Conservation (phyloP, 306 rosid genomes). For the Vigna radiata region DNA sequence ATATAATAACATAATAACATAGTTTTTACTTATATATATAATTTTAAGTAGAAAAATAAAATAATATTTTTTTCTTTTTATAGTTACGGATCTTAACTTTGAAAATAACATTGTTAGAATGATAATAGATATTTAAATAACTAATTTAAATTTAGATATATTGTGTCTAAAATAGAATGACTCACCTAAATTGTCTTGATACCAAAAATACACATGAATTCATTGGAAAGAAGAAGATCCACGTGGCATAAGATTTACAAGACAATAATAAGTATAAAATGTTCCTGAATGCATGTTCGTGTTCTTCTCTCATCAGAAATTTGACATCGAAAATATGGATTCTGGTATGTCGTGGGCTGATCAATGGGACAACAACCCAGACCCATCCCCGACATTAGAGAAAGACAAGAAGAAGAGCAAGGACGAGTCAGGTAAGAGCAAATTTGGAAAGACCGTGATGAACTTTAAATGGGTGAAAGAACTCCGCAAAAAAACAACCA, state of each 20-base stretch:
- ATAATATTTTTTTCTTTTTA: too few species aligned
- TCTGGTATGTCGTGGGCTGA: conserved; percentile 74
- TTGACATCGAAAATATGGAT: conserved; percentile 49
- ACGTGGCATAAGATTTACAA: conserved; percentile 8
- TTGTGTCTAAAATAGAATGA: background rate
- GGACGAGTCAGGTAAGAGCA: conserved; percentile 52
- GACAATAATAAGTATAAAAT: background rate
- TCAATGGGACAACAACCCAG: conserved; percentile 71
- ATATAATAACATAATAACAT: too few species aligned
- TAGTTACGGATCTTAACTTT: too few species aligned
- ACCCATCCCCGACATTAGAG: conserved; percentile 52
- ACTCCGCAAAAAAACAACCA: conserved; percentile 55
- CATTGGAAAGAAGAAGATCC: conserved; percentile 28
- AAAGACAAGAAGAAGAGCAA: conserved; percentile 61
- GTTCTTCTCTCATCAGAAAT: background rate
- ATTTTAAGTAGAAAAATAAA: too few species aligned
- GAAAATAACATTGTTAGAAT: too few species aligned
- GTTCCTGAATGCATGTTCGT: background rate
- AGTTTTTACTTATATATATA: too few species aligned
- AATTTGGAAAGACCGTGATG: conserved; percentile 49
- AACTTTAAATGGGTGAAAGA: conserved; percentile 73
- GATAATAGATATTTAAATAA: background rate
- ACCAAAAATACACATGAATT: conserved; percentile 32
- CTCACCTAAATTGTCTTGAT: conserved; percentile 9
- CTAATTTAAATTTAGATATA: conserved; percentile 34